Evolutionary conservation across 108 stramenopile genomes (phyloP).

Genomic region (Nitzschia sp.): DNA sequence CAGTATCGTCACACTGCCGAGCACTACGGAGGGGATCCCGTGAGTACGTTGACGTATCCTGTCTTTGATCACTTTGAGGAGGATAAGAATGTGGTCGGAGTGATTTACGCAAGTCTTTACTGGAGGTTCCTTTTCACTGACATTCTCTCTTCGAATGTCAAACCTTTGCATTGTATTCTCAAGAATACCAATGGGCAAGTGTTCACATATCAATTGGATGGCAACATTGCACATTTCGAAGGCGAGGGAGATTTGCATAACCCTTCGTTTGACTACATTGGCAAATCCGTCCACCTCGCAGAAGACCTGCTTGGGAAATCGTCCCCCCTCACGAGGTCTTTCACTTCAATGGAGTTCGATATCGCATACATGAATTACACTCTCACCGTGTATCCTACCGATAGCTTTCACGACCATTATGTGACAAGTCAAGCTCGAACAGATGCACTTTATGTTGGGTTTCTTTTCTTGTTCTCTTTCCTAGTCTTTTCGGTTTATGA

Average conservation of each 20-base stretch:
- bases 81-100: slow-evolving; percentile 11
- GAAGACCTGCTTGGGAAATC: not conserved
- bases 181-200: slow-evolving; percentile 1
- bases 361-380: slow-evolving; percentile 3
- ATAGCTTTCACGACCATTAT: not conserved
- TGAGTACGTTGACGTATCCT: slow-evolving; percentile 1
- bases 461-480: not conserved
- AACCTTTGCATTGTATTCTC: slow-evolving; percentile 7
- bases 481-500: slow-evolving; percentile 7
- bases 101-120: slow-evolving; percentile 1
- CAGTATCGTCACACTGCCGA: not conserved
- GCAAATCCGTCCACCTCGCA: not conserved
- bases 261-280: not conserved
- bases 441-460: slow-evolving; percentile 1
- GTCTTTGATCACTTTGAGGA: slow-evolving; percentile 2
- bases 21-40: not conserved
- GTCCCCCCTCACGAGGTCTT: not conserved
- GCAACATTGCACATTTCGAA: not conserved
- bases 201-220: slow-evolving; percentile 6
- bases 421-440: not conserved
- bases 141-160: slow-evolving; percentile 12
- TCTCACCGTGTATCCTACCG: slow-evolving; percentile 8
- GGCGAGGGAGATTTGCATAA: slow-evolving; percentile 24
- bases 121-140: slow-evolving; percentile 28
- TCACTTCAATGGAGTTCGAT: not conserved